A percentile compares a stretch with the other conserved stretches of the same genome.
phyloP scores from a whole-genome alignment of 805 yeast genomes.

The Yarrowia divulgata region DNA sequence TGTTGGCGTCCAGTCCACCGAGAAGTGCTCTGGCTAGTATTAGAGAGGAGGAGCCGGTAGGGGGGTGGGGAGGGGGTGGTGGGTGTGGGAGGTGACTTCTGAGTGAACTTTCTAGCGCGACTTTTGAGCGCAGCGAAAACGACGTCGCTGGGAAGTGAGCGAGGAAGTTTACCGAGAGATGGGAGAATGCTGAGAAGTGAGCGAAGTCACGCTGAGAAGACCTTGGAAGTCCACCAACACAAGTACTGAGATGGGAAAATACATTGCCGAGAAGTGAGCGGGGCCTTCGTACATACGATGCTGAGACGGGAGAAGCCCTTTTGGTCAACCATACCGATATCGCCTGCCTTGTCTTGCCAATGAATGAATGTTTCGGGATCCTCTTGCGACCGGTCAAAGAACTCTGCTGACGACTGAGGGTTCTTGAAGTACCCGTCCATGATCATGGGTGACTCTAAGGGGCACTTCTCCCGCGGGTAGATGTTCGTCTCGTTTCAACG shows the following conservation, averaged over 20 bases:
- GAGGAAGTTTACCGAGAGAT: too few relatives aligned
- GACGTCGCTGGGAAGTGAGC: too few relatives aligned
- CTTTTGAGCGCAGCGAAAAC: too few relatives aligned
- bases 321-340: slow-evolving; percentile 57
- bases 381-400: slow-evolving; percentile 50
- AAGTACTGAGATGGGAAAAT: too few relatives aligned
- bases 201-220: too few relatives aligned
- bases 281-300: too few relatives aligned
- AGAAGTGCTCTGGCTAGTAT: background rate
- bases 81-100: too few relatives aligned
- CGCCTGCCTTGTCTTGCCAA: slow-evolving; percentile 60
- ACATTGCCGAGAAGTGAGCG: too few relatives aligned
- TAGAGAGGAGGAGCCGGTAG: background rate
- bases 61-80: background rate
- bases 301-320: too few relatives aligned
- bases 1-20: background rate
- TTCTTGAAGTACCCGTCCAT: slow-evolving; percentile 59
- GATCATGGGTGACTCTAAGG: slow-evolving; percentile 62
- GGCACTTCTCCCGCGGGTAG: slow-evolving; percentile 58
- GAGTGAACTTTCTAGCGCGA: too few relatives aligned
- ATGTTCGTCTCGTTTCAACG: slow-evolving; percentile 24
- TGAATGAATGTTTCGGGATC: slow-evolving; percentile 7
- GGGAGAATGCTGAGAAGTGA: too few relatives aligned
- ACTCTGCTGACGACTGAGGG: slow-evolving; percentile 56
- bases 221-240: too few relatives aligned